Base-by-base conservation (phyloP, 176 grass and related monocot genomes). In the Lolium perenne region DNA sequence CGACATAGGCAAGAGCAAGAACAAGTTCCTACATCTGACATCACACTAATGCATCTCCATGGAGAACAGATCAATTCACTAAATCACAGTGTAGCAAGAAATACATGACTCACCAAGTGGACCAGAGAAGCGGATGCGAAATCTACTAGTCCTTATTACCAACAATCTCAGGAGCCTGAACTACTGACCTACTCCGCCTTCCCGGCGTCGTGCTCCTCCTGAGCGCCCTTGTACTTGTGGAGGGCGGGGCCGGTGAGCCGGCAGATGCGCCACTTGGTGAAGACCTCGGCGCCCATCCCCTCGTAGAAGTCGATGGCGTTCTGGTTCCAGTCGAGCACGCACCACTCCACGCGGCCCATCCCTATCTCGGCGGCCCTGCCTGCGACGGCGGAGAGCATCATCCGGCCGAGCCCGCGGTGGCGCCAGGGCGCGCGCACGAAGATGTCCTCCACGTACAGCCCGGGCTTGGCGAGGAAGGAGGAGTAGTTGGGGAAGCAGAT, bases 241-340 rank as follows among this genome's bases (percentile, higher is more conserved):
- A 97, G 84, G 0, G 89, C 89, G 2, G 82, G 32, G 46, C 92
- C 81, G 84, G 90, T 38, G 57, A 98, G 92, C 14, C 93, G 78
- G 86, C 94, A 98, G 88, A 95, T 98, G 84, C 93, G 88, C 94
- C 92, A 98, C 93, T 92, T 82, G 16, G 85, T 92, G 80, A 98
- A 75, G 74, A 98, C 97, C 40, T 98, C 90, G 3, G 96, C 96
- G 29, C 96, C 96, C 94, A 98, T 98, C 35, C 55, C 90, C 64
- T 94, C 87, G 49, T 98, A 98, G 83, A 98, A 98, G 45, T 92
- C 83, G 55, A 98, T 95, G 41, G 97, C 92, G 87, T 94, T 94
- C 58, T 74, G 68, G 84, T 98, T 98, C 97, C 97, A 96, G 69
- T 98, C 92, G 53, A 95, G 90, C 25, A 98, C 94, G 84, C 84